Percentiles rank a stretch among this genome's conserved stretches.
These are phyloP conservation scores for Epicoccum sorghinum DNA, from an alignment of 2,329 filamentous ascomycete genomes.

Conservation along the genomic window DNA sequence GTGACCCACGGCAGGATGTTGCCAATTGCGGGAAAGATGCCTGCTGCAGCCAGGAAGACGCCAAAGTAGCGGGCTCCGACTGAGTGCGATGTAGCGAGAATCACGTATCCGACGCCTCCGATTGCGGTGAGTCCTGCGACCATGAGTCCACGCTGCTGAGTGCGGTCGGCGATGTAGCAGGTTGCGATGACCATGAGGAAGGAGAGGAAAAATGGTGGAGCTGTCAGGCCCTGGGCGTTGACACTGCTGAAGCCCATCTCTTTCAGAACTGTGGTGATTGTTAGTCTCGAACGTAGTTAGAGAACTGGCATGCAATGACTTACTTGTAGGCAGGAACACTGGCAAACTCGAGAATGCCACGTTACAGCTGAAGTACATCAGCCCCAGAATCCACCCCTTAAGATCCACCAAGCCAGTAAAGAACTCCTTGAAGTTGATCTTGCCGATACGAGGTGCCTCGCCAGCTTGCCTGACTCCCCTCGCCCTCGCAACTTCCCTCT, in stretches of 20 bases:
- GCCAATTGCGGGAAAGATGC: slow-evolving; percentile 71
- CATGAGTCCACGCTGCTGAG: slow-evolving; percentile 67
- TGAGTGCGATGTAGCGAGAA: slow-evolving; percentile 64
- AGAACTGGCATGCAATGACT: neutral
- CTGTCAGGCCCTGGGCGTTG: slow-evolving; percentile 73
- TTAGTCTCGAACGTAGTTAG: neutral
- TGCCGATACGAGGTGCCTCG: slow-evolving; percentile 32
- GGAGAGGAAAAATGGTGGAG: slow-evolving; percentile 72
- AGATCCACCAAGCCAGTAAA: slow-evolving; percentile 36
- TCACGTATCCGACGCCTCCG: slow-evolving; percentile 67
- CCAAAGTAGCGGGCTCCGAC: slow-evolving; percentile 59
- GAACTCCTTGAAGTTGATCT: slow-evolving; percentile 38
- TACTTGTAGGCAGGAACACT: slow-evolving; percentile 51
- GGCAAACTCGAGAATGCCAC: slow-evolving; percentile 61
- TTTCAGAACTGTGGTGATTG: slow-evolving; percentile 35
- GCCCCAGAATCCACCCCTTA: slow-evolving; percentile 44
- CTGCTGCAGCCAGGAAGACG: slow-evolving; percentile 62
- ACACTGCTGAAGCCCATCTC: slow-evolving; percentile 71
- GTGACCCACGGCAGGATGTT: slow-evolving; percentile 74
- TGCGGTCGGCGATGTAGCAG: slow-evolving; percentile 69
- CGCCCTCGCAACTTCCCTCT: slow-evolving; percentile 44
- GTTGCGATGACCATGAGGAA: slow-evolving; percentile 67
- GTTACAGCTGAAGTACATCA: slow-evolving; percentile 48
- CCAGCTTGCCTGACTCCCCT: slow-evolving; percentile 42
- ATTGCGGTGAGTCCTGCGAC: slow-evolving; percentile 63